Evolutionary conservation across 1,139 yeast species (phyloP).

Genomic region (Eremothecium cymbalariae): DNA sequence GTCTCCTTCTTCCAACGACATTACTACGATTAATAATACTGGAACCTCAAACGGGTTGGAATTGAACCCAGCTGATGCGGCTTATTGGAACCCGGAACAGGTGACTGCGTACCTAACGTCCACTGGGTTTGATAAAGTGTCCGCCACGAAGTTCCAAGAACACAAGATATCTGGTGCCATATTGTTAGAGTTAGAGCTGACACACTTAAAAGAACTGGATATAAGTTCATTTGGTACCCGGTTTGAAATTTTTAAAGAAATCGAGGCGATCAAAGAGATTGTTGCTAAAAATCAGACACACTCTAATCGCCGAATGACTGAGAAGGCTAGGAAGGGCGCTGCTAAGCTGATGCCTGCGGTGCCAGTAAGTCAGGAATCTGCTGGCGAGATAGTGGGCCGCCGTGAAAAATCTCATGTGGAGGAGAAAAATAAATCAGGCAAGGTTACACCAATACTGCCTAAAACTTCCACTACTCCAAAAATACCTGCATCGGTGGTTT

Average conservation of each 20-base stretch:
- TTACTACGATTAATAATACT: slow-evolving; percentile 7
- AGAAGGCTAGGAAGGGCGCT: slow-evolving; percentile 2
- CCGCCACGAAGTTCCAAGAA: slow-evolving; percentile 70
- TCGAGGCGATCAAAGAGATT: slow-evolving; percentile 50
- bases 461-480: slow-evolving; percentile 1
- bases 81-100: slow-evolving; percentile 78
- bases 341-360: slow-evolving; percentile 30
- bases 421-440: slow-evolving; percentile 13
- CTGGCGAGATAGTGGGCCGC: slow-evolving; percentile 33
- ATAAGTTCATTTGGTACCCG: slow-evolving; percentile 91
- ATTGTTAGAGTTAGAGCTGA: slow-evolving; percentile 72
- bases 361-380: background rate
- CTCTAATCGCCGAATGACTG: background rate
- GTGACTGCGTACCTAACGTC: slow-evolving; percentile 70
- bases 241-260: slow-evolving; percentile 83
- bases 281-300: slow-evolving; percentile 7
- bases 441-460: background rate
- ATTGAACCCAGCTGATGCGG: slow-evolving; percentile 44
- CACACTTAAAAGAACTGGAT: slow-evolving; percentile 83
- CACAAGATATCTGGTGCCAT: slow-evolving; percentile 88
- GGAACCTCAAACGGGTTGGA: slow-evolving; percentile 6
- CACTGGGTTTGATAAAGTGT: slow-evolving; percentile 63
- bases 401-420: slow-evolving; percentile 13
- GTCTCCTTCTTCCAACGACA: slow-evolving; percentile 8
- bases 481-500: background rate